These are phyloP conservation scores for Tricholoma saponaceum DNA, from an alignment of 768 basidiomycete species.

Conservation along the genomic window DNA sequence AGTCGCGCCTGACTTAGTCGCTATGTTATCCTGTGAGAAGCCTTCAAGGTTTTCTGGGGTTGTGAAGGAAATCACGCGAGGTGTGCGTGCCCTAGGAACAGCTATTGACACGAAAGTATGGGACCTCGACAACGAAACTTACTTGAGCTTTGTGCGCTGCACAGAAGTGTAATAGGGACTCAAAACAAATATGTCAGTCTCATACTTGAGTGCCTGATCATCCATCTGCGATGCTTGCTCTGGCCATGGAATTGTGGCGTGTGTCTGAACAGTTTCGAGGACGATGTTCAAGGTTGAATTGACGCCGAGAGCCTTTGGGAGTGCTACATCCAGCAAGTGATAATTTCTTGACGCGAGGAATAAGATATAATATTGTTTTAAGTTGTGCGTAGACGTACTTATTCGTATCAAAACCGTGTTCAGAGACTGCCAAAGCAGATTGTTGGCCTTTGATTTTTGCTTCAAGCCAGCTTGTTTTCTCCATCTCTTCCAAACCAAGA, in stretches of 20 bases:
- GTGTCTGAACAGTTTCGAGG: slow-evolving; percentile 74
- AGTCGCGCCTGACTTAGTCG: slow-evolving; percentile 72
- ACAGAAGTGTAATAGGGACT: slow-evolving; percentile 80
- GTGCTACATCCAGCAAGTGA: slow-evolving; percentile 55
- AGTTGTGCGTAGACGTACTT: slow-evolving; percentile 38
- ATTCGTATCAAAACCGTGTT: slow-evolving; percentile 42
- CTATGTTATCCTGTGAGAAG: slow-evolving; percentile 57
- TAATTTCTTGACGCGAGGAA: slow-evolving; percentile 29
- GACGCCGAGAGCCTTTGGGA: slow-evolving; percentile 55
- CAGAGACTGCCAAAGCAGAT: slow-evolving; percentile 44
- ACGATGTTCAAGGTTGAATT: slow-evolving; percentile 72
- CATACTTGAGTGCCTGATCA: slow-evolving; percentile 75
- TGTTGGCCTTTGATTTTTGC: slow-evolving; percentile 74
- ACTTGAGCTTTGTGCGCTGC: slow-evolving; percentile 89
- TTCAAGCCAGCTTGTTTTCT: slow-evolving; percentile 73
- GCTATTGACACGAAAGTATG: not conserved
- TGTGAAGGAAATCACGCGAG: slow-evolving; percentile 69
- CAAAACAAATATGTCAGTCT: slow-evolving; percentile 71
- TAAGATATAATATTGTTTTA: slow-evolving; percentile 2
- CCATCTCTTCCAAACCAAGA: slow-evolving; percentile 56
- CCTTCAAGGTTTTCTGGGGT: slow-evolving; percentile 56
- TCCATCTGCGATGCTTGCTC: slow-evolving; percentile 68
- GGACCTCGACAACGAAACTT: slow-evolving; percentile 20
- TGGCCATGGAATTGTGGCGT: slow-evolving; percentile 76
- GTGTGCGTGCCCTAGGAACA: slow-evolving; percentile 56